Evolutionary conservation across 331 rosid genomes (phyloP).

Genomic region (Rosa hybrid): DNA sequence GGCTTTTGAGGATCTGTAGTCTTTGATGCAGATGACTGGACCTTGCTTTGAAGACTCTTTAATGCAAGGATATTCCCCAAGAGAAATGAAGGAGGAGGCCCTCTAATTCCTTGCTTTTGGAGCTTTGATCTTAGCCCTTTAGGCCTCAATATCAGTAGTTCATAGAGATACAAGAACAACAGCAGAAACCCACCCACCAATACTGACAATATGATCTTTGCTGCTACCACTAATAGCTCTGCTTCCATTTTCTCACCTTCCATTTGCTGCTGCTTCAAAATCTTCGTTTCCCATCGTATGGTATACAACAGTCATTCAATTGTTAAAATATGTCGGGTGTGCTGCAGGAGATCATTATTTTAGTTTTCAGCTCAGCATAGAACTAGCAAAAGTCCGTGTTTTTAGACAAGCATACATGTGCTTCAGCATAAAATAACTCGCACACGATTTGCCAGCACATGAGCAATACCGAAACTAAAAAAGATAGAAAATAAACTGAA

Average conservation of each 20-base stretch:
- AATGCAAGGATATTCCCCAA: constrained; percentile 57
- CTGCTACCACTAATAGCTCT: neutral
- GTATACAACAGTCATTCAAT: neutral
- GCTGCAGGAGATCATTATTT: neutral
- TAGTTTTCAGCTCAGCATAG: neutral
- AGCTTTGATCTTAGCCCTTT: constrained; percentile 51
- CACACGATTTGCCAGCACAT: no score
- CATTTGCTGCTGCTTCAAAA: neutral
- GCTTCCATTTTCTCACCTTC: neutral
- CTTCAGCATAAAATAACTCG: no score
- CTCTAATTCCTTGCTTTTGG: constrained; percentile 54
- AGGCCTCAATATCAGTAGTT: constrained; percentile 37
- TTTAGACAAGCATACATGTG: no score
- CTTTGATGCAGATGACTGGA: neutral
- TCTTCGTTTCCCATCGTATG: neutral
- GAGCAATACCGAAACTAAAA: no score
- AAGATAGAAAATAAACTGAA: no score
- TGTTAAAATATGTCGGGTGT: neutral
- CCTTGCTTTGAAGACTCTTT: constrained; percentile 33
- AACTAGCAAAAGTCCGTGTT: neutral
- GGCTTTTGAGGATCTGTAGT: neutral
- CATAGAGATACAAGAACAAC: constrained; percentile 21
- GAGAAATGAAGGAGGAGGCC: constrained; percentile 58
- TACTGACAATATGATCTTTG: constrained; percentile 15
- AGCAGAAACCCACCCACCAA: constrained; percentile 30